These are phyloP conservation scores for Sugiyamaella castrensis DNA, from an alignment of 1,139 yeast genomes.

Conservation along the genomic window DNA sequence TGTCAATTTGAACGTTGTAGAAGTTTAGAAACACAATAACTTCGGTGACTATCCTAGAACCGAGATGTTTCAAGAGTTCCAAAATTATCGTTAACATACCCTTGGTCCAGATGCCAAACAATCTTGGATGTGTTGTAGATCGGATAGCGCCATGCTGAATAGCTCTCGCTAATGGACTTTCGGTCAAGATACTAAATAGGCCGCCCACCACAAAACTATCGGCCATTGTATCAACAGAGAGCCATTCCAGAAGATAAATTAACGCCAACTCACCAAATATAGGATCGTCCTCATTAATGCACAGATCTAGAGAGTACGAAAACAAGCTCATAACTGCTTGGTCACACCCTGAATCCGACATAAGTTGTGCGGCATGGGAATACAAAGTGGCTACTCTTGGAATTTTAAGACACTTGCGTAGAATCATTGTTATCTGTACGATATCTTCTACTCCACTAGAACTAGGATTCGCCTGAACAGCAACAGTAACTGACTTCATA, in stretches of 20 bases:
- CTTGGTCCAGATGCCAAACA: constrained; percentile 77
- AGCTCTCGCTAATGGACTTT: constrained; percentile 65
- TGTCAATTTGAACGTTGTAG: constrained; percentile 61
- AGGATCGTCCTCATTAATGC: constrained; percentile 53
- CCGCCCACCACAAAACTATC: constrained; percentile 64
- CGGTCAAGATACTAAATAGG: constrained; percentile 64
- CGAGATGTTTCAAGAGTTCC: constrained; percentile 59
- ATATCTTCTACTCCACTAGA: constrained; percentile 60
- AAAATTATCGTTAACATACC: constrained; percentile 72
- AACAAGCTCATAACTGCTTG: constrained; percentile 62
- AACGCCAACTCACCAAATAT: constrained; percentile 72
- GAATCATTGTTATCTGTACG: constrained; percentile 57
- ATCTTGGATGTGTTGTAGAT: constrained; percentile 48
- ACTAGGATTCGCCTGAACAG: constrained; percentile 24
- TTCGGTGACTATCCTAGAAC: constrained; percentile 62
- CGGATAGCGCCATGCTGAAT: constrained; percentile 65
- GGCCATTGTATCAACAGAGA: constrained; percentile 61
- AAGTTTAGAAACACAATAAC: constrained; percentile 59
- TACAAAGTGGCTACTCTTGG: constrained; percentile 52
- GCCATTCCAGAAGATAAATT: constrained; percentile 65
- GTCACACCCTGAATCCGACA: constrained; percentile 59
- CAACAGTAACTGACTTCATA: constrained; percentile 28
- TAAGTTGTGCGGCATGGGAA: constrained; percentile 46
- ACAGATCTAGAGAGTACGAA: constrained; percentile 63
- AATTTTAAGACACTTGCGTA: constrained; percentile 55